Conservation (phyloP, 2,329 filamentous ascomycete genomes). For the Penicillium concentricum region DNA sequence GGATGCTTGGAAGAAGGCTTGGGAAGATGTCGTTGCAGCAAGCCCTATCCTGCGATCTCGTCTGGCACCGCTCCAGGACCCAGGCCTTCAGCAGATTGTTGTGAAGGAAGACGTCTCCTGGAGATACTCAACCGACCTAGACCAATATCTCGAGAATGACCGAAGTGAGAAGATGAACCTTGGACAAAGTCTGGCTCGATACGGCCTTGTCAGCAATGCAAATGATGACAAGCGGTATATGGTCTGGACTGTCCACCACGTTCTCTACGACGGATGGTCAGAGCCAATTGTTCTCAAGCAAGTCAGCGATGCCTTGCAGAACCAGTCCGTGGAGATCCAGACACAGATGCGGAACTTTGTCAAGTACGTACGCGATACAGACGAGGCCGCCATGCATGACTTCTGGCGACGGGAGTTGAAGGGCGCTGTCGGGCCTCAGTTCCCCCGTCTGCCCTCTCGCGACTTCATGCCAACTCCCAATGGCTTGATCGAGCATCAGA, state of each 20-base stretch:
- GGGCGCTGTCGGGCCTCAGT: conserved; percentile 49
- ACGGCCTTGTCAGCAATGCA: conserved; percentile 31
- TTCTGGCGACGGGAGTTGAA: conserved; percentile 52
- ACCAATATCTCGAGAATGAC: conserved; percentile 28
- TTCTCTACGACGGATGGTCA: conserved; percentile 53
- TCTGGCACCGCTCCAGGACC: conserved; percentile 37
- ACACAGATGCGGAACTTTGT: conserved; percentile 50
- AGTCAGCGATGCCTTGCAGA: conserved; percentile 29
- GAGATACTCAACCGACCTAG: conserved; percentile 27
- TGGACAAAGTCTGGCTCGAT: conserved; percentile 37
- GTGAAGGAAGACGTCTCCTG: conserved; percentile 34
- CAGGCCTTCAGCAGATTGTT: conserved; percentile 38
- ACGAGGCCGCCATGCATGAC: conserved; percentile 41
- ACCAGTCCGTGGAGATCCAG: conserved; percentile 15
- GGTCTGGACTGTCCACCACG: conserved; percentile 53
- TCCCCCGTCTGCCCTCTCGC: conserved; percentile 50
- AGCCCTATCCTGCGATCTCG: conserved; percentile 50
- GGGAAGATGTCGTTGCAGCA: conserved; percentile 42
- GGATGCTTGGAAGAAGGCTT: conserved; percentile 44
- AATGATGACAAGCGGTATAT: conserved; percentile 37
- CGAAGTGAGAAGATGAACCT: conserved; percentile 33
- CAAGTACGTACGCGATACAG: conserved; percentile 46
- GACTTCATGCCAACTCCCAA: conserved; percentile 49
- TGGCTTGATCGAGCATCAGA: conserved; percentile 46
- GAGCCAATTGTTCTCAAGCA: conserved; percentile 39